Percentiles rank a stretch among this genome's conserved stretches.
These are phyloP conservation scores for Dunaliella sp. DNA, from an alignment of 139 green algal species.

Conservation along the genomic window DNA sequence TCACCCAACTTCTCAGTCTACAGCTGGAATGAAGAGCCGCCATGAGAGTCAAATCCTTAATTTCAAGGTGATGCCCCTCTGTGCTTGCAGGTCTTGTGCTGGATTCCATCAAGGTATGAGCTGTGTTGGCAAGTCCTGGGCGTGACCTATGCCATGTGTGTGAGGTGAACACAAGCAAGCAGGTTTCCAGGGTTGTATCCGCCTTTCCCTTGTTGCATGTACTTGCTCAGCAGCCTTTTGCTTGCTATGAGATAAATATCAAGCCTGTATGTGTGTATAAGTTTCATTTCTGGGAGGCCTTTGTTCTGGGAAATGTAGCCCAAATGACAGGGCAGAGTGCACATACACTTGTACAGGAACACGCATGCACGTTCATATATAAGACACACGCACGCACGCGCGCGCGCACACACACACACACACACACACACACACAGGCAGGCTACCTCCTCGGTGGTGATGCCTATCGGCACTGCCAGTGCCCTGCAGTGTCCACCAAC, in stretches of 20 bases:
- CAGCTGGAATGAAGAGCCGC: too few relatives aligned
- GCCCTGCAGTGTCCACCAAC: slow-evolving; percentile 51
- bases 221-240: neutral
- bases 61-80: neutral
- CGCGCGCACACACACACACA: slow-evolving; percentile 46
- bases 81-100: neutral
- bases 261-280: neutral
- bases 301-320: neutral
- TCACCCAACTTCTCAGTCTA: neutral
- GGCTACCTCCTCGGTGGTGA: slow-evolving; percentile 7
- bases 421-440: slow-evolving; percentile 45
- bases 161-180: neutral
- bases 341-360: neutral
- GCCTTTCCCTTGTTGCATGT: neutral
- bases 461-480: slow-evolving; percentile 5
- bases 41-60: too few relatives aligned
- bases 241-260: too few relatives aligned
- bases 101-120: neutral
- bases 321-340: neutral
- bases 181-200: too few relatives aligned
- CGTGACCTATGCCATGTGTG: neutral
- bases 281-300: neutral
- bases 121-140: neutral
- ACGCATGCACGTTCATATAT: slow-evolving; percentile 1
- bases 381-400: slow-evolving; percentile 57